A percentile compares a stretch with the other conserved stretches of the same genome.
These are phyloP conservation scores for Penicillium janthinellum DNA, from an alignment of 2,329 filamentous ascomycete species.

Conservation along the genomic window DNA sequence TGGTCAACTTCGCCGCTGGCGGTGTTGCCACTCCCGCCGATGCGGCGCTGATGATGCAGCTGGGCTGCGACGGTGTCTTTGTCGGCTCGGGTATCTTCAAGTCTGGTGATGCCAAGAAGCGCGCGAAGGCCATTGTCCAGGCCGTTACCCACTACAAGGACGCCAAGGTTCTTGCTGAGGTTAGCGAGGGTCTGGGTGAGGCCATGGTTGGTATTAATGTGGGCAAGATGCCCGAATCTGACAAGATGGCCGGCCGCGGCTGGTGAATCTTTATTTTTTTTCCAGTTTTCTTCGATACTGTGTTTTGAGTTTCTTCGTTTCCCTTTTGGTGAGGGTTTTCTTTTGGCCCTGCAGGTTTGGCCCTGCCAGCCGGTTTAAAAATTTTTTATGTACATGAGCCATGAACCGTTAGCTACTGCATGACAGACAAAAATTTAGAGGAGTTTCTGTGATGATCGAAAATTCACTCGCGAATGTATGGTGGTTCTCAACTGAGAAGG, in stretches of 20 bases:
- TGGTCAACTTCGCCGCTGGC: slow-evolving; percentile 98
- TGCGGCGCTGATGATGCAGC: slow-evolving; percentile 97
- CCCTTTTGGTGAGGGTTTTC: background rate
- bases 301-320: slow-evolving; percentile 7
- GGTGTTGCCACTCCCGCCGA: slow-evolving; percentile 98
- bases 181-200: slow-evolving; percentile 87
- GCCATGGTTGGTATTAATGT: slow-evolving; percentile 97
- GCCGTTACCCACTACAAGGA: slow-evolving; percentile 91
- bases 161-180: slow-evolving; percentile 79
- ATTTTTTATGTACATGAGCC: slow-evolving; percentile 24
- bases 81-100: slow-evolving; percentile 98
- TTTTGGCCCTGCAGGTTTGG: background rate
- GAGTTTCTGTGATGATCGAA: background rate
- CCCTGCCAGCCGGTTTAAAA: slow-evolving; percentile 9
- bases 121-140: slow-evolving; percentile 91
- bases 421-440: slow-evolving; percentile 9
- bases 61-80: slow-evolving; percentile 97
- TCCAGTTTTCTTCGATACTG: slow-evolving; percentile 2
- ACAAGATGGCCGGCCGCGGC: slow-evolving; percentile 82
- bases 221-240: slow-evolving; percentile 70
- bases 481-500: slow-evolving; percentile 5
- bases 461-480: background rate
- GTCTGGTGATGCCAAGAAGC: slow-evolving; percentile 83
- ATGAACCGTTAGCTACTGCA: slow-evolving; percentile 20
- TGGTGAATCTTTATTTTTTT: slow-evolving; percentile 63